These are phyloP conservation scores for Chloranthus sessilifolius DNA, from an alignment of 164 flowering plant genomes.

Conservation along the genomic window DNA sequence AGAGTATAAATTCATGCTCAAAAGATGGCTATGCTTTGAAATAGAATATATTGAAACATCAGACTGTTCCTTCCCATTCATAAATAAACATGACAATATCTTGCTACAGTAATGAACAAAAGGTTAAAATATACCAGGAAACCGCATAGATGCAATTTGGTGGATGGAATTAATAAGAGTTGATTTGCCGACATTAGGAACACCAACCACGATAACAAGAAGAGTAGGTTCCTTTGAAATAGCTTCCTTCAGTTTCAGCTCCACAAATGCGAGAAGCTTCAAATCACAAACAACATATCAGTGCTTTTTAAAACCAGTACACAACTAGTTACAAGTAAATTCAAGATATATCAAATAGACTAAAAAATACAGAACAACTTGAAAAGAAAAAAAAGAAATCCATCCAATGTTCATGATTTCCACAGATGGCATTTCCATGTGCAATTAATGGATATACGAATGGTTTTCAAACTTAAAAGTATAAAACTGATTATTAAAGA, in stretches of 20 bases:
- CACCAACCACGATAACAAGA: constrained; percentile 95
- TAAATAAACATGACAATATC: neutral
- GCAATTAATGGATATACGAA: too few species aligned
- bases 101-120: neutral
- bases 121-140: constrained; percentile 54
- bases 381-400: too few species aligned
- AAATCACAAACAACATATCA: constrained; percentile 19
- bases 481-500: too few species aligned
- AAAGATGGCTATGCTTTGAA: neutral
- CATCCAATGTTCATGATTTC: too few species aligned
- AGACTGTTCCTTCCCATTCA: neutral
- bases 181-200: constrained; percentile 97
- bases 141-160: constrained; percentile 68
- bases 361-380: too few species aligned
- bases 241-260: constrained; percentile 76
- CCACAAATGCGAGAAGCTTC: constrained; percentile 82
- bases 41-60: too few species aligned
- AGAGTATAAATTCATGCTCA: constrained; percentile 13
- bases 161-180: constrained; percentile 82
- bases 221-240: constrained; percentile 93
- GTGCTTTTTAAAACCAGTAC: neutral
- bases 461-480: too few species aligned
- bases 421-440: too few species aligned
- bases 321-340: too few species aligned
- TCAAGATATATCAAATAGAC: too few species aligned